Conservation (phyloP, 148 eudicot genomes). For the Selenicereus undatus region DNA sequence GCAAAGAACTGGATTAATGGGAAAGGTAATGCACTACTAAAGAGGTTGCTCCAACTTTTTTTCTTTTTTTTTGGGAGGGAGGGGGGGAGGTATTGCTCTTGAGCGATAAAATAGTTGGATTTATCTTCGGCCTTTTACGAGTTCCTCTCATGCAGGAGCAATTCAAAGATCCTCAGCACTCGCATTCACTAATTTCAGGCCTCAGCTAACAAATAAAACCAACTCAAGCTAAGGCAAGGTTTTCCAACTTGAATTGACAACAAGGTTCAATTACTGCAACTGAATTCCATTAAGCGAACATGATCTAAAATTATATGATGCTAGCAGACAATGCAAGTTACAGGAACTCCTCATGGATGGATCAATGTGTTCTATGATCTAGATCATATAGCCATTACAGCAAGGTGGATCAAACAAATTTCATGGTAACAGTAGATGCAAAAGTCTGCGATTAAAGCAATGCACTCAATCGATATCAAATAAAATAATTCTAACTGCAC, state of each 20-base stretch:
- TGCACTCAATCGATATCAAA: constrained; percentile 5
- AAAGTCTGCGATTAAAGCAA: neutral
- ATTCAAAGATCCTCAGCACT: neutral
- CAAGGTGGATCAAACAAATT: neutral
- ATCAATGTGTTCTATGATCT: neutral
- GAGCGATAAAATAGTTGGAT: neutral
- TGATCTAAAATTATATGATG: neutral
- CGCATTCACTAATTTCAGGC: neutral
- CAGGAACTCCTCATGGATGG: neutral
- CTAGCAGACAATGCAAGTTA: neutral
- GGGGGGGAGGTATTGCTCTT: neutral
- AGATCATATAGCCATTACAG: neutral
- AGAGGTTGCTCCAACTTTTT: constrained; percentile 6
- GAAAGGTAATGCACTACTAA: neutral
- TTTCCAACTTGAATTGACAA: neutral
- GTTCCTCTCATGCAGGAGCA: neutral
- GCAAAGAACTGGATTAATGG: neutral
- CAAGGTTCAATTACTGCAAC: neutral
- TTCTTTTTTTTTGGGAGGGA: neutral
- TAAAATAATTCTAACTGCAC: neutral
- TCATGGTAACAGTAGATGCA: neutral
- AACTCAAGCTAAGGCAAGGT: neutral
- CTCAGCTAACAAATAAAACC: constrained; percentile 3
- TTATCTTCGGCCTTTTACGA: neutral
- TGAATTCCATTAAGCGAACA: neutral